These are phyloP conservation scores for Pleurotus tuoliensis DNA, from an alignment of 768 basidiomycete genomes.

Conservation along the genomic window DNA sequence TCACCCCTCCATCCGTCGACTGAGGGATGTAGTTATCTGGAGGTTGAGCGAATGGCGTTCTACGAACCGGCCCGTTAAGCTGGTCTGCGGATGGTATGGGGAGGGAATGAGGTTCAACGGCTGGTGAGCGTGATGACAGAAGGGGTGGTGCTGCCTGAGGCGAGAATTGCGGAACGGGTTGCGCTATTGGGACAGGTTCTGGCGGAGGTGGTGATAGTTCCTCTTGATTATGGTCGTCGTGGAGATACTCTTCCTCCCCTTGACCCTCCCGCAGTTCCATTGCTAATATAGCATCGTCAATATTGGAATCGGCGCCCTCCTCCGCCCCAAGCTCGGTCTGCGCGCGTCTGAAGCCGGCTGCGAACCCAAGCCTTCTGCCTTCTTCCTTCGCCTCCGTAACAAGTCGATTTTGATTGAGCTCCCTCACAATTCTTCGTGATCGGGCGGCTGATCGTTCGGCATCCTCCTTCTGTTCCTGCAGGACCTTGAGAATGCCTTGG, in stretches of 20 bases:
- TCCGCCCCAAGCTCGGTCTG: neutral
- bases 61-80: neutral
- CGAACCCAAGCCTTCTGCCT: conserved; percentile 47
- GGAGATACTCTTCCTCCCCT: neutral
- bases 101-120: neutral
- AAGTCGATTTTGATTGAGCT: conserved; percentile 46
- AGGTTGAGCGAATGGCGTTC: neutral
- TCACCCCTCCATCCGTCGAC: neutral
- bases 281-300: conserved; percentile 1
- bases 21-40: conserved; percentile 9
- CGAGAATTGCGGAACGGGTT: neutral
- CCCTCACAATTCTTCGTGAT: conserved; percentile 47
- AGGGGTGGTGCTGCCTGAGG: neutral
- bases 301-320: neutral
- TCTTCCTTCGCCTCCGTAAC: conserved; percentile 55
- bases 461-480: conserved; percentile 52
- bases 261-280: neutral
- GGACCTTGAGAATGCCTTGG: conserved; percentile 41
- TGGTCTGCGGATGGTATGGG: neutral
- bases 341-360: conserved; percentile 34
- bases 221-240: neutral
- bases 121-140: neutral
- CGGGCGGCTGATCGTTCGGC: conserved; percentile 52
- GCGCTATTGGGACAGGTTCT: conserved; percentile 2
- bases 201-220: neutral